These are phyloP conservation scores for Warburgia ugandensis DNA, from an alignment of 164 flowering plant species.

Conservation along the genomic window DNA sequence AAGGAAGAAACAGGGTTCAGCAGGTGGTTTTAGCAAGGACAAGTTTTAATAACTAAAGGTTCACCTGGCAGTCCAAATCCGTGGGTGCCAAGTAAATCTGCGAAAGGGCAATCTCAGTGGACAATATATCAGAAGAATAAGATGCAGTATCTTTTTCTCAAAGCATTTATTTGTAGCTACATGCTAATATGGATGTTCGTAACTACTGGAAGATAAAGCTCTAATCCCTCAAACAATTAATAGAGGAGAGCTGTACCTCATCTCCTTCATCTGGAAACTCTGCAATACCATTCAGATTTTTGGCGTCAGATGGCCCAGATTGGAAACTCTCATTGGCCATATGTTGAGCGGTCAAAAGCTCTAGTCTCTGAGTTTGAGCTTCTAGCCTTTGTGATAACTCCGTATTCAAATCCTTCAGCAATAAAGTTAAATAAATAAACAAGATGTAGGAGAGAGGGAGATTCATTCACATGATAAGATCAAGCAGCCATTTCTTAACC, in stretches of 20 bases:
- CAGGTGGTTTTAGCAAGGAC: too few relatives aligned
- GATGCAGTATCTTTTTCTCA: background rate
- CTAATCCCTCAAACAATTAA: too few relatives aligned
- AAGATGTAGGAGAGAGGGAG: too few relatives aligned
- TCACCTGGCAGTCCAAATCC: too few relatives aligned
- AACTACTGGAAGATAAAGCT: background rate
- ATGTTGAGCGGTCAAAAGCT: conserved; percentile 82
- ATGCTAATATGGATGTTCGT: background rate
- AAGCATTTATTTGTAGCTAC: too few relatives aligned
- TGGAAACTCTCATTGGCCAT: conserved; percentile 51
- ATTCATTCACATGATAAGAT: too few relatives aligned
- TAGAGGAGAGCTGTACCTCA: conserved; percentile 49
- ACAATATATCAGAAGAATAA: too few relatives aligned
- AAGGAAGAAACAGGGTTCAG: too few relatives aligned
- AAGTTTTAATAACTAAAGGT: too few relatives aligned
- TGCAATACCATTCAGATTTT: conserved; percentile 26
- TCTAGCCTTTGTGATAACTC: conserved; percentile 86
- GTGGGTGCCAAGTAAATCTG: background rate
- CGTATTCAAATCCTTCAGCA: conserved; percentile 70
- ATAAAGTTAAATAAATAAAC: conserved; percentile 2
- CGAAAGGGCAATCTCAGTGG: background rate
- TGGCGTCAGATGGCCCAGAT: conserved; percentile 36
- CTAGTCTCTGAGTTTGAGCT: conserved; percentile 85
- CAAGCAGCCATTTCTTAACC: too few relatives aligned
- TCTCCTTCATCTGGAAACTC: conserved; percentile 91